Percentiles rank a stretch among this genome's conserved stretches.
phyloP scores from a whole-genome alignment of 306 rosid genomes.

The Cucumis hystrix region DNA sequence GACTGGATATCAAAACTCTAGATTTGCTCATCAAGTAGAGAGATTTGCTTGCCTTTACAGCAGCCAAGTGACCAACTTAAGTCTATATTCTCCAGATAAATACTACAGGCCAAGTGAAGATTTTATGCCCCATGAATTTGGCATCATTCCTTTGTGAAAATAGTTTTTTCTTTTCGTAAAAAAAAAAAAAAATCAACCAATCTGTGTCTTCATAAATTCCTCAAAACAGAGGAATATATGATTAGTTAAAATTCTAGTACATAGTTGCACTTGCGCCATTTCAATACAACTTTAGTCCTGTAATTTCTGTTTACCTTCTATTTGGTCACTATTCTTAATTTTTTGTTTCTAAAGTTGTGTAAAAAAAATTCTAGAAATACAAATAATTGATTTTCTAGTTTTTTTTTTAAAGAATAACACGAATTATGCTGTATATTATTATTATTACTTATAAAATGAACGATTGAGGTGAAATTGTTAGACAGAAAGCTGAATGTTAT shows the following conservation, averaged over 20 bases:
- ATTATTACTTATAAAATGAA: too few relatives aligned
- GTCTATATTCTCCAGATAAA: slow-evolving; percentile 76
- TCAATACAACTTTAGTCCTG: background rate
- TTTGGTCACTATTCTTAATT: too few relatives aligned
- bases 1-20: slow-evolving; percentile 96
- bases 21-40: slow-evolving; percentile 98
- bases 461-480: too few relatives aligned
- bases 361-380: background rate
- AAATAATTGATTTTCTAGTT: background rate
- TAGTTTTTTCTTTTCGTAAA: too few relatives aligned
- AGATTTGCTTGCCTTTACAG: slow-evolving; percentile 96
- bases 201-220: background rate
- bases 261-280: background rate
- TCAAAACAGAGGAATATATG: background rate
- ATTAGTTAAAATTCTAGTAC: background rate
- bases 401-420: too few relatives aligned
- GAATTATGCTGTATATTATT: too few relatives aligned
- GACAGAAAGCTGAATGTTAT: too few relatives aligned
- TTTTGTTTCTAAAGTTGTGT: too few relatives aligned
- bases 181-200: background rate
- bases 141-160: slow-evolving; percentile 40
- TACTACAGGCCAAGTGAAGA: slow-evolving; percentile 97
- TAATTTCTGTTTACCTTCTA: background rate
- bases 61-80: slow-evolving; percentile 86
- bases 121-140: slow-evolving; percentile 88